Base-by-base conservation (phyloP, 768 basidiomycete genomes). In the Dioszegia aurantiaca region DNA sequence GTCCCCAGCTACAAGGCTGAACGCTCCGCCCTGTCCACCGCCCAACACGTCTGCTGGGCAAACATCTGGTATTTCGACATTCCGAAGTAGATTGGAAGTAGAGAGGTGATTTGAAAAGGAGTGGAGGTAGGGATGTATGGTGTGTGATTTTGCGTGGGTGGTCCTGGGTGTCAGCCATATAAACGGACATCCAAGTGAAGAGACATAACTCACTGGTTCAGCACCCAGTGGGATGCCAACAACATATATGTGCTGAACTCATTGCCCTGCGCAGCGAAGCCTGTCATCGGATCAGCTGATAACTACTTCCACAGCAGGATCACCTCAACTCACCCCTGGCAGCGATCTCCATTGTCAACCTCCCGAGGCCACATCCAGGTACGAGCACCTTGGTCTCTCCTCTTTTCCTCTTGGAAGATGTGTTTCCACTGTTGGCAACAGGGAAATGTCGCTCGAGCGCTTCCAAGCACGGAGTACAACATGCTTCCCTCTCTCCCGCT, bases 221-320 rank as follows among this genome's bases (percentile, higher is more conserved):
- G 79, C 19, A 95, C 85, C 73, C 87, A 88, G 70, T 86, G 87
- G 3, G 93, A 95, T 1, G 88, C 81, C 4, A 97, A 83, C 12
- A 98, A 82, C 91, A 93, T 94, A 76, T 90, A 90, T 64, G 93
- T 88, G 30, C 89, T 91, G 73, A 95, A 95, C 76, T 98, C 93
- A 72, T 95, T 95, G 21, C 88, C 92, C 76, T 94, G 92, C 63
- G 88, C 90, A 1, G 87, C 78, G 65, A 91, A 97, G 3, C 92
- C 92, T 91, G 61, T 36, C 17, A n/a, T n/a, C 26, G 28, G 31
- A 26, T 51, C 21, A 37, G 41, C 21, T 47, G 6, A 33, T 33
- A 0, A 19, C 41, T 21, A n/a, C n/a, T 30, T 11, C 30, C 3
- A 56, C 11, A 17, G 27, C 6, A n/a, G 23, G 17, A 27, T n/a